Base-by-base conservation (phyloP, 331 rosid species). In the Malus hybrid region DNA sequence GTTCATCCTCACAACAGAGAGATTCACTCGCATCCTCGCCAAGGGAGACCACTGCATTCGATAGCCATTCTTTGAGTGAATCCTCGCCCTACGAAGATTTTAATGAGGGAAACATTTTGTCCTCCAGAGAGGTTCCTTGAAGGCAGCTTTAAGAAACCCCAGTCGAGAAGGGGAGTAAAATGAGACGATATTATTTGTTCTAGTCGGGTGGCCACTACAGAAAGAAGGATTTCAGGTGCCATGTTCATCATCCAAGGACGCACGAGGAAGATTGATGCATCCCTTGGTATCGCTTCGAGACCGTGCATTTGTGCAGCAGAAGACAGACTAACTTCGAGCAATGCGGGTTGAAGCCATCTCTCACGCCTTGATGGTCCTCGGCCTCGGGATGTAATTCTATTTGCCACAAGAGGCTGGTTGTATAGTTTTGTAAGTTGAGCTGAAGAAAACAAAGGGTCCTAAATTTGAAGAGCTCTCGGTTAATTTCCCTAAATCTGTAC, bases 81-180 rank as follows among this genome's bases (percentile, higher is more conserved):
- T 85, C 97, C 77, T 94, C 96, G 11, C 95, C 98, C 66, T 94
- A 87, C 15, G 99, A 92, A 80, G 99, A 94, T 82, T 92, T 92
- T 79, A 87, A 85, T 34, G 99, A 92, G 68, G 88, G 88, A 85
- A 83, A 74, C 83, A 69, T 77, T 46, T 79, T 50, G 68, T 73
- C 68, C 67, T 73, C 52, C 55, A 70, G 71, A 57, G 65, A 68
- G 80, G 75, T 64, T 77, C 77, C 67, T 28, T 34, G 29, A 70
- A 76, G 18, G 36, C 46, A 3, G 44, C 65, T 24, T 70, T 62
- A 57, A 63, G 69, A 60, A 65, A 54, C 60, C 82, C 74, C 76
- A 61, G 82, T 73, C 65, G 76, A 77, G 76, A 63, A 16, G 70
- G 65, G 74, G 66, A 33, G 24, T 57, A 71, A 24, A 56, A 70